Percentiles rank a stretch among this genome's conserved stretches.
Conservation (phyloP, 2,329 filamentous ascomycete genomes). For the Tolypocladium album region DNA sequence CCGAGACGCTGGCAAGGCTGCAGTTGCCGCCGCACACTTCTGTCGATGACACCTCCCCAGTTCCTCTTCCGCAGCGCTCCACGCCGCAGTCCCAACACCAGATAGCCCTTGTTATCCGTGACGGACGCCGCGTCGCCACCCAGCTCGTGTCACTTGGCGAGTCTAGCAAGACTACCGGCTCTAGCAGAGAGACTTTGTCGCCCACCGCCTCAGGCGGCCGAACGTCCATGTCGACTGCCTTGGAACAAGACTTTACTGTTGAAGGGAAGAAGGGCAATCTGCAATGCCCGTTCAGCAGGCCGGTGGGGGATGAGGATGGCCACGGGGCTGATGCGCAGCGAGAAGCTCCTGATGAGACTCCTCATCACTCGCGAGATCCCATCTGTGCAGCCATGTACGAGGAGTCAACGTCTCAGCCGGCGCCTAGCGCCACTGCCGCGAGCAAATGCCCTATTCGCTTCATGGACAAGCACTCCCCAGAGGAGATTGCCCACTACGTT, state of each 20-base stretch:
- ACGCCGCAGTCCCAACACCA: constrained; percentile 34
- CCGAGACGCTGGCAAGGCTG: constrained; percentile 54
- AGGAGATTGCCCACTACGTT: constrained; percentile 88
- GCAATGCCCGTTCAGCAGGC: constrained; percentile 65
- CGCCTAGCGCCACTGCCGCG: constrained; percentile 37
- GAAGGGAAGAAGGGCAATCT: constrained; percentile 70
- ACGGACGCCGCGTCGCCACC: constrained; percentile 49
- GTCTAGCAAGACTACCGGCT: constrained; percentile 39
- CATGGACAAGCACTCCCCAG: constrained; percentile 82
- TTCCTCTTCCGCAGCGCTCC: constrained; percentile 43
- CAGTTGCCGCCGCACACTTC: constrained; percentile 48
- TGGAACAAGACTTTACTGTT: constrained; percentile 88
- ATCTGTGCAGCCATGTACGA: constrained; percentile 55
- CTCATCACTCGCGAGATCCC: constrained; percentile 43
- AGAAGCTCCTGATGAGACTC: constrained; percentile 25
- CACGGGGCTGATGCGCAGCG: constrained; percentile 11
- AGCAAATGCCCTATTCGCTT: constrained; percentile 85
- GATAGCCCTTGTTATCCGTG: constrained; percentile 51
- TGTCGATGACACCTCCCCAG: constrained; percentile 35
- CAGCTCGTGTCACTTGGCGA: constrained; percentile 37
- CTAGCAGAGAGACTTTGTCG: constrained; percentile 36
- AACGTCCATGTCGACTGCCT: constrained; percentile 51
- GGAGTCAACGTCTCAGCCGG: constrained; percentile 43
- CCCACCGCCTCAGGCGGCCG: constrained; percentile 29
- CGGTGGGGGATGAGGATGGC: constrained; percentile 22